phyloP scores from a whole-genome alignment of 2,329 filamentous ascomycete species.

The Sclerotinia sclerotiorum region DNA sequence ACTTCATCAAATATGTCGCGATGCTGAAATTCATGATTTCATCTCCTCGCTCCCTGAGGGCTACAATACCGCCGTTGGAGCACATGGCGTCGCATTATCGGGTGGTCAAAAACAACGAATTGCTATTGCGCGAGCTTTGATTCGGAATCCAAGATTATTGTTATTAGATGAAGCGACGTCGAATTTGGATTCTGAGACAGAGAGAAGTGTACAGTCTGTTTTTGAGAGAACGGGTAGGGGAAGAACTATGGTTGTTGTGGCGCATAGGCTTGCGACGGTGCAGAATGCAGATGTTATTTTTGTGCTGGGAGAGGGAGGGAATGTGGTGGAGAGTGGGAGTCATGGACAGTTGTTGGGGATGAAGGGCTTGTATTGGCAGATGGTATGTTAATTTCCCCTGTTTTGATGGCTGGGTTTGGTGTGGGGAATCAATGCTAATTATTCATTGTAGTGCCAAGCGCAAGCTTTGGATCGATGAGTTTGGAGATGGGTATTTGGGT shows the following conservation, averaged over 20 bases:
- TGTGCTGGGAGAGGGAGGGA: conserved; percentile 35
- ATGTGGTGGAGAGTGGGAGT: conserved; percentile 35
- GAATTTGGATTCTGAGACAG: conserved; percentile 56
- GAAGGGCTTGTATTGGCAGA: conserved; percentile 38
- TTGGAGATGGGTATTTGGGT: background rate
- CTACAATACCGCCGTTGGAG: conserved; percentile 49
- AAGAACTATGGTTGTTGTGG: conserved; percentile 75
- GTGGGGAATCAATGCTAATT: conserved; percentile 15
- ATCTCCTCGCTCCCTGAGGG: conserved; percentile 53
- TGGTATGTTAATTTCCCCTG: conserved; percentile 28
- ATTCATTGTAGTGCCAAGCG: conserved; percentile 26
- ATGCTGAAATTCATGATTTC: conserved; percentile 55
- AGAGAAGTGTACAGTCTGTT: conserved; percentile 60
- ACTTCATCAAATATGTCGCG: conserved; percentile 48
- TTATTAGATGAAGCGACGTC: conserved; percentile 61
- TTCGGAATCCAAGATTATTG: conserved; percentile 52
- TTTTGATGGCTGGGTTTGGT: background rate
- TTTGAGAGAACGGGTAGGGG: conserved; percentile 63
- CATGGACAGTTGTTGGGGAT: conserved; percentile 32
- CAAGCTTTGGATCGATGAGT: conserved; percentile 25
- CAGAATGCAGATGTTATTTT: conserved; percentile 58
- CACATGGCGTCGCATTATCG: conserved; percentile 48
- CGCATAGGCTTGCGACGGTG: conserved; percentile 73
- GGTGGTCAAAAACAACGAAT: conserved; percentile 58
- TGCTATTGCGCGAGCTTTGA: conserved; percentile 54